Evolutionary conservation across 331 rosid genomes (phyloP).

Genomic region (Saraca asoca): DNA sequence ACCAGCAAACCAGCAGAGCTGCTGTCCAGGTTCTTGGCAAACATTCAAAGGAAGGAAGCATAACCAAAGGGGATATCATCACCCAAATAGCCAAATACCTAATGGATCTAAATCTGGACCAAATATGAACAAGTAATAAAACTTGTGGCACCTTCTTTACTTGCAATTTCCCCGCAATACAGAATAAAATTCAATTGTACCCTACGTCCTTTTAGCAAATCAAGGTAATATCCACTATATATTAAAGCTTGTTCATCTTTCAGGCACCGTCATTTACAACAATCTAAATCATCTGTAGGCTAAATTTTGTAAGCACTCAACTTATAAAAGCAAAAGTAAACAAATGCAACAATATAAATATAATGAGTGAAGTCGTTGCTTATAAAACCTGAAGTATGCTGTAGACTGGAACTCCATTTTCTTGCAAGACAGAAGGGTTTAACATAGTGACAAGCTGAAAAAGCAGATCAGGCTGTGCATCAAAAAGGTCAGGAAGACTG

Average conservation of each 20-base stretch:
- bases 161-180: conserved; percentile 17
- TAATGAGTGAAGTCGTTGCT: conserved; percentile 16
- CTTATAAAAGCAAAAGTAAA: conserved; percentile 6
- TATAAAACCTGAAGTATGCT: conserved; percentile 77
- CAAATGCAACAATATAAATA: neutral
- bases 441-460: conserved; percentile 99
- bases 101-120: neutral
- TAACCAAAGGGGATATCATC: conserved; percentile 21
- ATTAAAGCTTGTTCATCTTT: conserved; percentile 22
- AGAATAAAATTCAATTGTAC: neutral
- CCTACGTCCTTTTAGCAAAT: conserved; percentile 10
- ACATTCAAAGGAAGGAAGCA: conserved; percentile 19
- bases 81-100: conserved; percentile 1
- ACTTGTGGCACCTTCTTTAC: neutral
- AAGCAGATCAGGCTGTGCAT: conserved; percentile 94
- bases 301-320: conserved; percentile 3
- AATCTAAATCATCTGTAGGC: conserved; percentile 3
- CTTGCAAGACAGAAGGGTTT: conserved; percentile 94
- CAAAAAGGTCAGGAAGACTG: conserved; percentile 98
- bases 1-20: conserved; percentile 25
- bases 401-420: conserved; percentile 86
- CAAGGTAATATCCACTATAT: conserved; percentile 5
- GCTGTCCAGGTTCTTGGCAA: conserved; percentile 27
- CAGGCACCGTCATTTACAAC: conserved; percentile 16
- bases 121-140: conserved; percentile 29